Evolutionary conservation across 768 basidiomycete species (phyloP), one percentile per base, ranked within the genome.

Genomic region (Exidia glandulosa): DNA sequence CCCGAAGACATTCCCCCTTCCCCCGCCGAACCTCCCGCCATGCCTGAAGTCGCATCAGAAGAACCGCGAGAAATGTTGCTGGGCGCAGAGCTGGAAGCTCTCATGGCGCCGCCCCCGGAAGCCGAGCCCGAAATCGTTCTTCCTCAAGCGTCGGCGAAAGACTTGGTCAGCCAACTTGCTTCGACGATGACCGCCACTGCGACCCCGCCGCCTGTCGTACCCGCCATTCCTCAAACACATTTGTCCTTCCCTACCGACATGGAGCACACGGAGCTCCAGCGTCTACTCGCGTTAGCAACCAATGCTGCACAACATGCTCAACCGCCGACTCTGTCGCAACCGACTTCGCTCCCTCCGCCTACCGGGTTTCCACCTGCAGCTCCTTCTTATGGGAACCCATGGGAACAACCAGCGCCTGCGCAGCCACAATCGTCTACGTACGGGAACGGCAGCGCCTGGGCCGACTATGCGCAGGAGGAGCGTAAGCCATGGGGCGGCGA

Each of bases 1-100:
- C 70, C 76, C 50, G 76, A 78, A 52, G 86, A 87, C 63, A 86
- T 91, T 65, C 90, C 90, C 48, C 88, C 90, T 56, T 81, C 84
- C 61, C 87, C 90, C 23, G 80, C 81, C 37, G 90, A 91, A 72
- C 84, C 86, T 30, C 69, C 80, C 23, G 75, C 78, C 63, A 77
- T 86, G 61, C 67, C 79, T 54, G 88, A 88, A 64, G 88, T 87
- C 64, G 85, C 89, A 89, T 71, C 76, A 70, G 65, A n/a, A n/a
- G 77, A 80, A 58, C 78, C 81, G 64, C 78, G 77, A 67, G 68
- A 73, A 55, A 91, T 92, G 88, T 80, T 83, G 31, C 76, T 81
- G 33, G 88, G 89, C 27, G 75, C 81, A 25, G 86, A 88, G 57
- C 78, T 82, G 60, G 66, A 61, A 36, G 62, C 27, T 23, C 60